phyloP scores from a whole-genome alignment of 441 rosid species.

The Gossypium lobatum region DNA sequence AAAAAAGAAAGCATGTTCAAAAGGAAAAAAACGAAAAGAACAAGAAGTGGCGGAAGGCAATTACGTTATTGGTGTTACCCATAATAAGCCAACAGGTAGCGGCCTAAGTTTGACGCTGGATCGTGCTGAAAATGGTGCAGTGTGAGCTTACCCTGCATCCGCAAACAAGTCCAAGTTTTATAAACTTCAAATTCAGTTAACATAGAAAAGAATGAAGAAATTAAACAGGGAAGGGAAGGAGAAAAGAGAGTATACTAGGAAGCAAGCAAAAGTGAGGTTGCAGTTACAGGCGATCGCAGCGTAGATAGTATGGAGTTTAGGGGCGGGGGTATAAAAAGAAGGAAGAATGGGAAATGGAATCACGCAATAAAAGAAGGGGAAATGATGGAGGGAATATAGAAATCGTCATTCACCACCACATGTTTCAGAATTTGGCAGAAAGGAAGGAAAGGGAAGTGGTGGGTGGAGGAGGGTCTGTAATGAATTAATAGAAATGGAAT shows the following conservation, averaged over 20 bases:
- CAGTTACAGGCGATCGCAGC: constrained; percentile 21
- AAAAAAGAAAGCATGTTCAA: background rate
- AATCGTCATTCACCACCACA: constrained; percentile 2
- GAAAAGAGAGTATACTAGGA: background rate
- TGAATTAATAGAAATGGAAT: constrained; percentile 11
- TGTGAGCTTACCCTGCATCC: background rate
- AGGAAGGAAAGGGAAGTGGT: background rate
- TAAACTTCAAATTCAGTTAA: background rate
- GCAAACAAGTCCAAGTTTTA: background rate
- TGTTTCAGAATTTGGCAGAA: constrained; percentile 16
- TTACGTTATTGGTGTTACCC: constrained; percentile 38
- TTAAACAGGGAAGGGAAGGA: background rate
- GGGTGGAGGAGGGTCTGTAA: background rate
- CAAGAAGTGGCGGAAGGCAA: background rate
- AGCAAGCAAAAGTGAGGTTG: background rate
- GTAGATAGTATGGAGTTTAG: constrained; percentile 1
- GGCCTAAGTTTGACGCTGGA: constrained; percentile 15
- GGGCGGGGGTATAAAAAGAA: constrained; percentile 21
- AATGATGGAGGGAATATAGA: constrained; percentile 2
- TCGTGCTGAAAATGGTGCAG: background rate
- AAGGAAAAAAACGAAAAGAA: background rate
- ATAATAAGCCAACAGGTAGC: constrained; percentile 26
- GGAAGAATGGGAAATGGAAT: constrained; percentile 19
- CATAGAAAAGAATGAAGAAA: background rate
- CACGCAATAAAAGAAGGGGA: background rate